phyloP scores from a whole-genome alignment of 2,329 filamentous ascomycete genomes.

The Simplicillium sp. region DNA sequence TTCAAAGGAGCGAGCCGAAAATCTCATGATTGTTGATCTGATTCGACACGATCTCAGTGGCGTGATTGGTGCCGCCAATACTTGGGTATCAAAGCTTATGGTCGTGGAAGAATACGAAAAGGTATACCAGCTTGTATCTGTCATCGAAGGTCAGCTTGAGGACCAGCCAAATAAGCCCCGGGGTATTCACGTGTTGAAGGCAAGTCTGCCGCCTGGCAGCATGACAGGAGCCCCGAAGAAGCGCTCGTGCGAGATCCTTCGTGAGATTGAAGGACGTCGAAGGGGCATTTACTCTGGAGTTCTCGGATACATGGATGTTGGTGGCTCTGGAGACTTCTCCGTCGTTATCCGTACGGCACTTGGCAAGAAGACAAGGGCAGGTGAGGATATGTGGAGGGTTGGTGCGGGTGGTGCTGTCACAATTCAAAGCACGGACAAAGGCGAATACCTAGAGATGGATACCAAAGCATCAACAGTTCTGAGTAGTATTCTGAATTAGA shows the following conservation, averaged over 20 bases:
- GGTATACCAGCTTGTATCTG: slow-evolving; percentile 62
- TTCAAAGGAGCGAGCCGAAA: slow-evolving; percentile 64
- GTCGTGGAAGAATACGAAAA: slow-evolving; percentile 62
- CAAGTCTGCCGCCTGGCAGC: slow-evolving; percentile 57
- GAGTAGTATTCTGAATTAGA: too few relatives aligned
- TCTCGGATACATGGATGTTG: slow-evolving; percentile 60
- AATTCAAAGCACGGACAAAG: slow-evolving; percentile 49
- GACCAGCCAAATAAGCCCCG: slow-evolving; percentile 13
- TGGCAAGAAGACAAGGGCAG: slow-evolving; percentile 10
- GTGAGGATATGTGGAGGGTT: slow-evolving; percentile 45
- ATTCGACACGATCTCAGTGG: slow-evolving; percentile 64
- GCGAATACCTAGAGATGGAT: slow-evolving; percentile 62
- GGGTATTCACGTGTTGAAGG: slow-evolving; percentile 51
- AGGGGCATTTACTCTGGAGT: slow-evolving; percentile 59
- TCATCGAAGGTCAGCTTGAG: slow-evolving; percentile 32
- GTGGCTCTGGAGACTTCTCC: slow-evolving; percentile 60
- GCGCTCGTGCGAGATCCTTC: slow-evolving; percentile 57
- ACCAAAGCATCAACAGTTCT: slow-evolving; percentile 25
- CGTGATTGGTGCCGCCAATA: slow-evolving; percentile 47
- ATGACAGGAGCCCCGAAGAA: slow-evolving; percentile 74
- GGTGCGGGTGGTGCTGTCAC: slow-evolving; percentile 68
- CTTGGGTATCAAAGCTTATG: slow-evolving; percentile 55
- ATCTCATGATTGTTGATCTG: slow-evolving; percentile 70
- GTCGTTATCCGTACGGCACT: slow-evolving; percentile 65
- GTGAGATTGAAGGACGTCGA: slow-evolving; percentile 42